Evolutionary conservation across 305 asterid species (phyloP).

Genomic region (Fraxinus floribunda): DNA sequence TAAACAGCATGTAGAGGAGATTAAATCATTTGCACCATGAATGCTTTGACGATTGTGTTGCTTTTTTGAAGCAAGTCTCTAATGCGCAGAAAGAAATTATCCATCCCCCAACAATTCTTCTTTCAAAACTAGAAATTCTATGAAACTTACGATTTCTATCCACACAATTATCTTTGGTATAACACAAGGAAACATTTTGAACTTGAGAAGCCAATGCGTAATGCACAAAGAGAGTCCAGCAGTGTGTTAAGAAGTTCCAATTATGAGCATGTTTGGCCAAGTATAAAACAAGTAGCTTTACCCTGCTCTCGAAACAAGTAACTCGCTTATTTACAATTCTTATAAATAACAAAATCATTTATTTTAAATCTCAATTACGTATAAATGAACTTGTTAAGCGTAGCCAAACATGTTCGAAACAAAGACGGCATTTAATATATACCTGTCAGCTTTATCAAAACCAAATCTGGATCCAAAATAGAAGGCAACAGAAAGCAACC

Average conservation of each 20-base stretch:
- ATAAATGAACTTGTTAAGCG: background rate
- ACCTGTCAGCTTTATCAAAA: constrained; percentile 48
- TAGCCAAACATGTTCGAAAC: background rate
- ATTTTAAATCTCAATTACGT: background rate
- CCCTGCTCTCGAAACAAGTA: background rate
- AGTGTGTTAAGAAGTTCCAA: background rate
- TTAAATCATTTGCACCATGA: background rate
- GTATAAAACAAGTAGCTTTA: background rate
- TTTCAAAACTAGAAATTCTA: background rate
- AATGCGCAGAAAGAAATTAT: background rate
- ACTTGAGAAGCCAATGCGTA: background rate
- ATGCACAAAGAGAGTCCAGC: background rate
- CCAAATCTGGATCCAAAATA: constrained; percentile 45
- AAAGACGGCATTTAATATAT: background rate
- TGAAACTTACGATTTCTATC: background rate
- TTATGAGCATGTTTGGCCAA: constrained; percentile 12
- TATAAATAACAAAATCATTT: background rate
- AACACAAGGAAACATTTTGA: background rate
- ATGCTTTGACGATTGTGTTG: background rate
- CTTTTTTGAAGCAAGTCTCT: background rate
- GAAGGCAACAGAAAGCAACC: constrained; percentile 48
- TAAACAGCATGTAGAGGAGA: background rate
- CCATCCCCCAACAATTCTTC: background rate
- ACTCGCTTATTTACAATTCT: background rate
- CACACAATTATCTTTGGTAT: background rate